Conservation (phyloP, 306 rosid genomes). For the Lithocarpus polystachyus region DNA sequence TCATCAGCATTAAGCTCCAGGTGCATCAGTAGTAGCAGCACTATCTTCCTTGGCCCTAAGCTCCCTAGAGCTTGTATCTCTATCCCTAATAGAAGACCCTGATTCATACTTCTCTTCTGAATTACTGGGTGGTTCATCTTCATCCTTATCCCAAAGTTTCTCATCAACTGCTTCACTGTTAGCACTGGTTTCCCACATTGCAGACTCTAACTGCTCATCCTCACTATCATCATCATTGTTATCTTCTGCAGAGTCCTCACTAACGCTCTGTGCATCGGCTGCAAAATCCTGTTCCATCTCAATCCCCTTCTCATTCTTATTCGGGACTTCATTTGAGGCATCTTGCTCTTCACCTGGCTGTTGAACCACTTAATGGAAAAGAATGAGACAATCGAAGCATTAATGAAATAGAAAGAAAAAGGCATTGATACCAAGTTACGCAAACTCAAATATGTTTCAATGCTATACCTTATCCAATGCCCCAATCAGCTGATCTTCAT, state of each 20-base stretch:
- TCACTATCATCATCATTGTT: conserved; percentile 46
- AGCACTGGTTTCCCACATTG: conserved; percentile 71
- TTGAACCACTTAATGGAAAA: conserved; percentile 17
- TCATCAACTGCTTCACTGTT: conserved; percentile 62
- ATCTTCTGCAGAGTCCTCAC: conserved; percentile 78
- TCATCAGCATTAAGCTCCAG: conserved; percentile 47
- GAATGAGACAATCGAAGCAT: background rate
- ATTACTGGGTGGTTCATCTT: conserved; percentile 54
- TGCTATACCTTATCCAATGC: conserved; percentile 60
- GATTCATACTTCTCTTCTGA: conserved; percentile 59
- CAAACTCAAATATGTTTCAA: background rate
- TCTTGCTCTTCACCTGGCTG: conserved; percentile 57
- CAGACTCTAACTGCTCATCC: conserved; percentile 60
- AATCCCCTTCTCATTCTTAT: conserved; percentile 64
- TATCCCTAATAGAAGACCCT: conserved; percentile 64
- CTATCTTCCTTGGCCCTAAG: conserved; percentile 75
- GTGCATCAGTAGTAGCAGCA: conserved; percentile 38
- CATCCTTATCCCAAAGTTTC: conserved; percentile 69
- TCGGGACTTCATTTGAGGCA: conserved; percentile 50
- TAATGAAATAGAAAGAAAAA: background rate
- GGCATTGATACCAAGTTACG: background rate
- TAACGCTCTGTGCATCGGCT: conserved; percentile 66
- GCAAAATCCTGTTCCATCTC: conserved; percentile 86
- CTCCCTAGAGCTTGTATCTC: conserved; percentile 59
- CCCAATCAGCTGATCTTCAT: conserved; percentile 89